phyloP scores from a whole-genome alignment of 768 basidiomycete genomes.

The Boletus rufocinnamomeus region DNA sequence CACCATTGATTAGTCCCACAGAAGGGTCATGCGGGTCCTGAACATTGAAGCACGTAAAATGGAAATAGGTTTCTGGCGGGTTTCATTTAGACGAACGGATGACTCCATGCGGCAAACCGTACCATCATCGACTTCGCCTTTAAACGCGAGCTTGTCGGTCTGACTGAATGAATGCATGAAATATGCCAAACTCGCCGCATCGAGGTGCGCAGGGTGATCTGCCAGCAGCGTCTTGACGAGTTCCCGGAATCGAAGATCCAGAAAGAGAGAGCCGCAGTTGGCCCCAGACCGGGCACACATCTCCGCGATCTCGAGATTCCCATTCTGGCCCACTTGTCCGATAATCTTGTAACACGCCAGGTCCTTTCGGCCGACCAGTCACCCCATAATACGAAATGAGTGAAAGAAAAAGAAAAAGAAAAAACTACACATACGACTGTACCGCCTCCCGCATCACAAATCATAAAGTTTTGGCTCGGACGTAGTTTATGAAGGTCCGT shows the following conservation, averaged over 20 bases:
- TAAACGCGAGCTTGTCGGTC: conserved; percentile 81
- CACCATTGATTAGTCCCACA: conserved; percentile 80
- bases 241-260: conserved; percentile 84
- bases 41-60: conserved; percentile 89
- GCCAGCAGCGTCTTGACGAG: conserved; percentile 73
- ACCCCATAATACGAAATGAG: neutral
- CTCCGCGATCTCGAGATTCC: conserved; percentile 88
- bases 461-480: conserved; percentile 83
- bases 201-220: conserved; percentile 86
- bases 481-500: conserved; percentile 78
- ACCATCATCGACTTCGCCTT: conserved; percentile 77
- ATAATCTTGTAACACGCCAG: conserved; percentile 74
- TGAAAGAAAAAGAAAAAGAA: neutral
- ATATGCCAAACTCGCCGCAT: conserved; percentile 78
- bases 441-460: conserved; percentile 90
- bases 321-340: conserved; percentile 72
- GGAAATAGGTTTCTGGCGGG: conserved; percentile 71
- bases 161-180: conserved; percentile 91
- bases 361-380: conserved; percentile 28
- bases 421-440: conserved; percentile 53
- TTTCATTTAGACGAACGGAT: conserved; percentile 13
- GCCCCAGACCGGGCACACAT: conserved; percentile 86
- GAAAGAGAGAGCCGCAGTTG: conserved; percentile 85
- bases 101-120: conserved; percentile 20
- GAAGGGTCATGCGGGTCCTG: conserved; percentile 79